A percentile compares a stretch with the other conserved stretches of the same genome.
Conservation (phyloP, 176 grass and related monocot genomes). For the Bromus sterilis region DNA sequence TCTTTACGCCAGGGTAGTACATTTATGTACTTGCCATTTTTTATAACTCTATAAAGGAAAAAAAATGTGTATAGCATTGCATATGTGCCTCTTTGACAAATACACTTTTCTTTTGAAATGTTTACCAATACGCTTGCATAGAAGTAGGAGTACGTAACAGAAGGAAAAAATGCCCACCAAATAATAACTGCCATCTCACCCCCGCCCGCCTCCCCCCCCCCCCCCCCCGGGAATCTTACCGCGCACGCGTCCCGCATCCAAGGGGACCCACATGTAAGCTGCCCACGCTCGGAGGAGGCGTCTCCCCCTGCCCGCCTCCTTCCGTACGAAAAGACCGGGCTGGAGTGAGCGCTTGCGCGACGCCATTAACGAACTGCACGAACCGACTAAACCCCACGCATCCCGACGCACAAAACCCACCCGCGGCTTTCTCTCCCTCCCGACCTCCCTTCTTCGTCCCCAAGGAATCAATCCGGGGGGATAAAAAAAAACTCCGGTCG, state of each 20-base stretch:
- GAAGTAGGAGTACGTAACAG: too few relatives aligned
- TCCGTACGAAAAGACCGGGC: too few relatives aligned
- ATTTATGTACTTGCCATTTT: background rate
- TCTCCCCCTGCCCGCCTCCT: too few relatives aligned
- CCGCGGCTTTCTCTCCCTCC: background rate
- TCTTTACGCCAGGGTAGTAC: background rate
- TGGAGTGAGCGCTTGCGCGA: background rate
- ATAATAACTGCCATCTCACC: background rate
- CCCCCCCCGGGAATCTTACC: background rate
- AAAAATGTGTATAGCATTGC: background rate
- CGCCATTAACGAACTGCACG: background rate
- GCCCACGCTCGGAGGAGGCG: too few relatives aligned
- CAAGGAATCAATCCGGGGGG: background rate
- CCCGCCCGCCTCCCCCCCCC: too few relatives aligned
- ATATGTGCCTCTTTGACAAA: too few relatives aligned
- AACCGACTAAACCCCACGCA: constrained; percentile 1
- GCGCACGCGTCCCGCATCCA: background rate
- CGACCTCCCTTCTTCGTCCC: background rate
- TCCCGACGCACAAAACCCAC: constrained; percentile 10
- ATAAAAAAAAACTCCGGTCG: background rate
- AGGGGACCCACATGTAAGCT: background rate
- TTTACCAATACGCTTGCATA: too few relatives aligned
- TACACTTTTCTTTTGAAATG: too few relatives aligned
- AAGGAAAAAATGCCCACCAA: background rate
- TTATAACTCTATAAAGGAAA: too few relatives aligned